Percentiles rank a stretch among this genome's conserved stretches.
Conservation (phyloP, 2,329 filamentous ascomycete genomes). For the Fusarium sp. region DNA sequence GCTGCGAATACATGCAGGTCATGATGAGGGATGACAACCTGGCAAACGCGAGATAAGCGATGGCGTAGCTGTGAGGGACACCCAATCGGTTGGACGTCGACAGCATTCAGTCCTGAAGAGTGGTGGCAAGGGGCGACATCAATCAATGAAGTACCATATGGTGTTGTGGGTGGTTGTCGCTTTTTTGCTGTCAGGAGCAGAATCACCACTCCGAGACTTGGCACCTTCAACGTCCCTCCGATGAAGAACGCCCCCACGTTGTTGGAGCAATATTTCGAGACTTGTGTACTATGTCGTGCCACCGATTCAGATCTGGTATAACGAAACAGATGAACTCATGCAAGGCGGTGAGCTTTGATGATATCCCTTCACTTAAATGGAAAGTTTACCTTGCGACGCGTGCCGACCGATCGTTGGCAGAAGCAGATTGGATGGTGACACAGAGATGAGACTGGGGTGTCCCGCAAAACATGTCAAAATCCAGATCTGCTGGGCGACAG, state of each 20-base stretch:
- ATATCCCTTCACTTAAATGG: constrained; percentile 15
- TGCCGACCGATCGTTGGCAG: constrained; percentile 40
- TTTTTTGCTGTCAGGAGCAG: constrained; percentile 41
- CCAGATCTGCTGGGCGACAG: constrained; percentile 46
- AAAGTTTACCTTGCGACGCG: constrained; percentile 26
- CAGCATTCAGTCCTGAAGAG: constrained; percentile 41
- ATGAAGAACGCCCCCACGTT: constrained; percentile 35
- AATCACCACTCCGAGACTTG: constrained; percentile 33
- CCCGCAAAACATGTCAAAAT: constrained; percentile 50
- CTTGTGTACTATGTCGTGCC: constrained; percentile 16
- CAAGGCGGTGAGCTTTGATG: constrained; percentile 32
- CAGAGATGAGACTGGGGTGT: constrained; percentile 48
- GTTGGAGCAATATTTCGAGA: constrained; percentile 16
- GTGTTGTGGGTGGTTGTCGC: constrained; percentile 34
- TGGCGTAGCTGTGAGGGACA: constrained; percentile 34
- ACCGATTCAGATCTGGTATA: constrained; percentile 32
- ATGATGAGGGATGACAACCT: constrained; percentile 32
- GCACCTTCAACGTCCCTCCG: constrained; percentile 21
- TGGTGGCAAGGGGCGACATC: constrained; percentile 35
- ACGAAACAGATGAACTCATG: constrained; percentile 32
- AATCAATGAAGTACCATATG: constrained; percentile 24
- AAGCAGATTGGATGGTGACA: constrained; percentile 45
- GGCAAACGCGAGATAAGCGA: constrained; percentile 45
- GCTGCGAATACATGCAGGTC: constrained; percentile 40
- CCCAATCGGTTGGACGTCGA: constrained; percentile 42